Percentiles rank a stretch among this genome's conserved stretches.
Evolutionary conservation across 2,329 filamentous ascomycete genomes (phyloP).

Genomic region (Epichloe bromicola): DNA sequence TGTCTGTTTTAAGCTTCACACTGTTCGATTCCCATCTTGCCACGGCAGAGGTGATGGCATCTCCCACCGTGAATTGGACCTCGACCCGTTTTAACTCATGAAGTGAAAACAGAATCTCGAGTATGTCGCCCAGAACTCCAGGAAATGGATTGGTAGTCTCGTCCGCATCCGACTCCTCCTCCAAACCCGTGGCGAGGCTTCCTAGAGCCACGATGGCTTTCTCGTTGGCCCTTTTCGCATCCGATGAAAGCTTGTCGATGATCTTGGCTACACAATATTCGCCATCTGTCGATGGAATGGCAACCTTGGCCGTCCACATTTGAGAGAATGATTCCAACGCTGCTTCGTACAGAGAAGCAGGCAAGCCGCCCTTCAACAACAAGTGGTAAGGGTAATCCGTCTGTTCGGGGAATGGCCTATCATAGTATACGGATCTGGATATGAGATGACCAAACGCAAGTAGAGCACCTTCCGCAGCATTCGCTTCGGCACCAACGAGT

Average conservation of each 20-base stretch:
- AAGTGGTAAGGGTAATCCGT: conserved; percentile 18
- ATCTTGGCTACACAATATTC: conserved; percentile 28
- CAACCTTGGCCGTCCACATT: conserved; percentile 33
- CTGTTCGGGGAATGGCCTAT: conserved; percentile 14
- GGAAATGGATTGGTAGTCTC: conserved; percentile 12
- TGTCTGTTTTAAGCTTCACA: conserved; percentile 61
- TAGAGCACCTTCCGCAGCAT: conserved; percentile 33
- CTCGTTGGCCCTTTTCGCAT: conserved; percentile 71
- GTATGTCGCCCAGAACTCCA: conserved; percentile 37
- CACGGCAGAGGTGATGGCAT: conserved; percentile 68
- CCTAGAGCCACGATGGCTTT: conserved; percentile 72
- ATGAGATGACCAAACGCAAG: conserved; percentile 31
- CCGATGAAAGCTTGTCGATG: conserved; percentile 48
- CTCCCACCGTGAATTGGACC: conserved; percentile 80
- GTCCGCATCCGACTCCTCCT: conserved; percentile 11
- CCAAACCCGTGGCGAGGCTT: conserved; percentile 53
- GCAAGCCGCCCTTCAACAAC: conserved; percentile 17
- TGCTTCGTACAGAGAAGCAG: conserved; percentile 28
- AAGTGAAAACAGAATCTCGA: conserved; percentile 58
- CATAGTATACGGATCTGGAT: conserved; percentile 33
- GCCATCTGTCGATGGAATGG: conserved; percentile 18
- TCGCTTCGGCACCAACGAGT: conserved; percentile 28
- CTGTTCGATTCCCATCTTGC: conserved; percentile 75
- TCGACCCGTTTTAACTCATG: conserved; percentile 79
- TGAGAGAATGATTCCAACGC: conserved; percentile 32